phyloP scores from a whole-genome alignment of 23 red algal species.

The Chondrus crispus region DNA sequence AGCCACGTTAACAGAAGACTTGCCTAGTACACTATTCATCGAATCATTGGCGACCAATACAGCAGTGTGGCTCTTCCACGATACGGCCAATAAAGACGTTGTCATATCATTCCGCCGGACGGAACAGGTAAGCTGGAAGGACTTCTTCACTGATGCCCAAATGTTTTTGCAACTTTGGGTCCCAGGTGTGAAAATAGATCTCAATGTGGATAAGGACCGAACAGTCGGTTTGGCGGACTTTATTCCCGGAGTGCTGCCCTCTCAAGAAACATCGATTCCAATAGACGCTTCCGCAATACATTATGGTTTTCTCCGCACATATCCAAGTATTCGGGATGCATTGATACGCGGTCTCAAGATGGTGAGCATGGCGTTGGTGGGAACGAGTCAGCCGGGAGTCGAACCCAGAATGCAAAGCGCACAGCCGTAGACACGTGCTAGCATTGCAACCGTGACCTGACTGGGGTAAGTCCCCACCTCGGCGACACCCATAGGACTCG shows the following conservation, averaged over 20 bases:
- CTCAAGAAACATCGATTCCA: neutral
- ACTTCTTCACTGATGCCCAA: conserved; percentile 90
- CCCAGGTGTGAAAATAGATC: conserved; percentile 63
- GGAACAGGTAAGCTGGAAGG: conserved; percentile 85
- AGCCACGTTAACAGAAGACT: neutral
- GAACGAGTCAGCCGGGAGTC: too few relatives aligned
- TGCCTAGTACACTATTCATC: conserved; percentile 40
- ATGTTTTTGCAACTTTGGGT: conserved; percentile 66
- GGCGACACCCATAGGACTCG: too few relatives aligned
- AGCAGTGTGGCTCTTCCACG: conserved; percentile 77
- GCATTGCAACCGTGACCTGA: too few relatives aligned
- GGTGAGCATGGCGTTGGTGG: too few relatives aligned
- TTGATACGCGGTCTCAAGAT: conserved; percentile 18
- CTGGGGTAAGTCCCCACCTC: too few relatives aligned
- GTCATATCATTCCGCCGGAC: conserved; percentile 90
- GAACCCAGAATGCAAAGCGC: too few relatives aligned
- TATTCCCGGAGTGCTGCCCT: neutral
- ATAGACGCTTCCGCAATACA: conserved; percentile 51
- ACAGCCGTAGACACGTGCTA: too few relatives aligned
- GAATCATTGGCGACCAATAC: conserved; percentile 76
- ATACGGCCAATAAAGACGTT: conserved; percentile 27
- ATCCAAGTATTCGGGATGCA: conserved; percentile 51
- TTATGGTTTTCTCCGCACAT: conserved; percentile 85
- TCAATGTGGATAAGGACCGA: conserved; percentile 8
- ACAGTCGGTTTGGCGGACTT: conserved; percentile 30